Evolutionary conservation across 2,329 filamentous ascomycete genomes (phyloP), one percentile per base, ranked within the genome.

Genomic region (Hypoxylon sp.): DNA sequence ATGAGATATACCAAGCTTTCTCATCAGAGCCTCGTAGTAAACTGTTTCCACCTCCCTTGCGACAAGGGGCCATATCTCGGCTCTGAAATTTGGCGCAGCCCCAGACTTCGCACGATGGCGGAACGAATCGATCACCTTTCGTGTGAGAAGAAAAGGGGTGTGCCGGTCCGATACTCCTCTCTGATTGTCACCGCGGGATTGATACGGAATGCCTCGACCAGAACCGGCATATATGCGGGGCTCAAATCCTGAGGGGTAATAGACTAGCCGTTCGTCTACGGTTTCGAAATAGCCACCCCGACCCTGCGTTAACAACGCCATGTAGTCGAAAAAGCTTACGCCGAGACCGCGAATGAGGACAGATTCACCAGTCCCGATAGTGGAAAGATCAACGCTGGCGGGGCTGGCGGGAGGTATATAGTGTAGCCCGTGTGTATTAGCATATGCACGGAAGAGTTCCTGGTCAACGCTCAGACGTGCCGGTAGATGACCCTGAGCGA

Each of bases 271-370:
- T 4, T 4, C 17, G 2, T 21, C 30, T 60, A 9, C 52, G 2
- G 19, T 28, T 2, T 19, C 30, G 45, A 68, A 72, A 25, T 53
- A 28, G n/a, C 69, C 69, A 28, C 69, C 68, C n/a, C 69, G 69
- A 13, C 68, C 62, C 6, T 17, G 48, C 0, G 69, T 72, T 9
- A 72, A 38, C 14, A 72, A 43, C 5, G 62, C 32, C 67, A 70
- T 66, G 30, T 72, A 72, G 58, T 71, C 68, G 41, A 71, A 69
- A 52, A 69, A 71, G 45, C 55, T 63, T 14, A 71, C 65, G 14
- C 68, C 68, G n/a, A 71, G 68, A 25, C 68, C 68, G 17, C 68
- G 62, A 48, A 71, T 50, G 21, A 71, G 45, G 48, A 69, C 63
- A 2, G 58, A 17, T 30, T 66, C 65, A 1, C 46, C 28, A 2